phyloP scores from a whole-genome alignment of 768 basidiomycete genomes.

The Naematelia encephala region DNA sequence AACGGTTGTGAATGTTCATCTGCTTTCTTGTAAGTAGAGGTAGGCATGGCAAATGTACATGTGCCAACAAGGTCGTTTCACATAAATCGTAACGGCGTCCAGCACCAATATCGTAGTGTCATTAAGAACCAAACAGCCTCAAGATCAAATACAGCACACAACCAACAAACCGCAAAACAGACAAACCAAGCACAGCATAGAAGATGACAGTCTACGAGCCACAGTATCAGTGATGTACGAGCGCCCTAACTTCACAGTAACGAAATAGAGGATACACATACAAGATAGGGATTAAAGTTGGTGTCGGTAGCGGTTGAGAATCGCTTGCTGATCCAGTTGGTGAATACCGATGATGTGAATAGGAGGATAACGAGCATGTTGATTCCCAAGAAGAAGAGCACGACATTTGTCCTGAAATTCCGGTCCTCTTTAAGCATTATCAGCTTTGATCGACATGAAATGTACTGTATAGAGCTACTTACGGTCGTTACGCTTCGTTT shows the following conservation, averaged over 20 bases:
- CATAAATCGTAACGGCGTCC: background rate
- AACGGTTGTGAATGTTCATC: too few relatives aligned
- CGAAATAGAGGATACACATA: constrained; percentile 13
- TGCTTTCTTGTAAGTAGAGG: too few relatives aligned
- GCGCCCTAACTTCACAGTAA: background rate
- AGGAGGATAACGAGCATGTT: constrained; percentile 66
- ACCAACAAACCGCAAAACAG: constrained; percentile 74
- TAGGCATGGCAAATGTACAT: too few relatives aligned
- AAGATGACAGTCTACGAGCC: constrained; percentile 81
- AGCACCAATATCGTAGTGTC: background rate
- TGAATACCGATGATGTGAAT: constrained; percentile 63
- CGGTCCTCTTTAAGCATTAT: constrained; percentile 62
- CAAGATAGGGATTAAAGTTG: constrained; percentile 78
- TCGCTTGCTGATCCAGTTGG: constrained; percentile 65
- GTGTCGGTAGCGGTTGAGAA: constrained; percentile 57
- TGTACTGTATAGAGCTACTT: constrained; percentile 52
- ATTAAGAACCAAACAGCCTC: constrained; percentile 46
- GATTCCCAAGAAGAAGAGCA: constrained; percentile 56
- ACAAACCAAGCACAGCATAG: constrained; percentile 68
- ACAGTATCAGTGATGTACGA: too few relatives aligned
- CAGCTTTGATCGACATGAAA: constrained; percentile 77
- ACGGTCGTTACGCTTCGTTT: constrained; percentile 78
- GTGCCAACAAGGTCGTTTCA: too few relatives aligned
- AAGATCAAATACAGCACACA: constrained; percentile 75
- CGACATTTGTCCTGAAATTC: constrained; percentile 48